Evolutionary conservation across 2,329 filamentous ascomycete genomes (phyloP).

Genomic region (Lachnellula hyalina): DNA sequence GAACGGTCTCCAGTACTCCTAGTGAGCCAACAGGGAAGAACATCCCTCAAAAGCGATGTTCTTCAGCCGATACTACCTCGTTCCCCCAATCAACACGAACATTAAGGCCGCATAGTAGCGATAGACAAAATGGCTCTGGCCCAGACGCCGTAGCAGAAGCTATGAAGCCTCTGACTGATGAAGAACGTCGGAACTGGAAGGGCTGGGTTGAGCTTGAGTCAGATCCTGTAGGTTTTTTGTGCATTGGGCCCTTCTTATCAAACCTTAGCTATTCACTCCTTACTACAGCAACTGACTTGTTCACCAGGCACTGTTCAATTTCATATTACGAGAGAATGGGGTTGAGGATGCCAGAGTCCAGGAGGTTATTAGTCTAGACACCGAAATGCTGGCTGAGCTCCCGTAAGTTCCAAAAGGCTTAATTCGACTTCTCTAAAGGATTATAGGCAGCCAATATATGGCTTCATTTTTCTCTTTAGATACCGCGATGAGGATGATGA

Average conservation of each 20-base stretch:
- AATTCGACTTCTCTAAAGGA: constrained; percentile 25
- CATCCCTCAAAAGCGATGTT: not conserved
- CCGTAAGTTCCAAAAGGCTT: constrained; percentile 43
- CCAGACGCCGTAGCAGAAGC: constrained; percentile 16
- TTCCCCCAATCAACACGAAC: not conserved
- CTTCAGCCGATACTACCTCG: not conserved
- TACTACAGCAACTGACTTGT: not conserved
- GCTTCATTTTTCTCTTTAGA: constrained; percentile 83
- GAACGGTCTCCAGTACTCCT: not conserved
- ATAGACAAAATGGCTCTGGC: not conserved
- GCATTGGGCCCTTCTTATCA: not conserved
- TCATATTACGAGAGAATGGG: constrained; percentile 74
- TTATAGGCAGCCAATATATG: constrained; percentile 67
- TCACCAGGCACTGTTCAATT: constrained; percentile 72
- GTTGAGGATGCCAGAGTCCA: constrained; percentile 67
- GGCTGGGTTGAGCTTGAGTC: constrained; percentile 85
- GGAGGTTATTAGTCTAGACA: constrained; percentile 71
- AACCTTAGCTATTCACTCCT: not conserved
- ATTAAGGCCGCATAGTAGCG: not conserved
- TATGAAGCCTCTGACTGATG: constrained; percentile 42
- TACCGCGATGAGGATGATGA: constrained; percentile 50
- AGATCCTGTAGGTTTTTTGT: constrained; percentile 60
- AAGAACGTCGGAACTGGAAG: constrained; percentile 57
- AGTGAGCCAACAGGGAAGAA: constrained; percentile 1
- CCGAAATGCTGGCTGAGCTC: constrained; percentile 55